Evolutionary conservation across 176 grass and related monocot genomes (phyloP), one percentile per base, ranked within the genome.

Genomic region (Phragmites australis): DNA sequence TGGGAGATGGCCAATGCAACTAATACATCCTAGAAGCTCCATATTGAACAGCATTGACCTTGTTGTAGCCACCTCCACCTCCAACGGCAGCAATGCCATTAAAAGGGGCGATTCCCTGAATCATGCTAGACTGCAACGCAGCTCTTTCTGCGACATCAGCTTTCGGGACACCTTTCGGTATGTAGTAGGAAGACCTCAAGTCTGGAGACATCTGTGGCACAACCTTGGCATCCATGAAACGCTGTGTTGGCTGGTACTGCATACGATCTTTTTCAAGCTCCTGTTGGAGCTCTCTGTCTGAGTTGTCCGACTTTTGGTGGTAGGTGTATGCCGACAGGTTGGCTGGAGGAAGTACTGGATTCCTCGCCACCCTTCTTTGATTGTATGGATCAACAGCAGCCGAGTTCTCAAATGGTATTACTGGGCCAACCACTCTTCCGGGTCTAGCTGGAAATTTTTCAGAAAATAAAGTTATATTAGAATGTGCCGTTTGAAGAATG

Each of bases 1-100:
- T 78, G 45, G 50, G 73, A 82, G 64, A 46, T 68, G 18, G 52
- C 17, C 63, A 64, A 61, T 75, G 77, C 58, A 70, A 70, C 61
- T 92, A 94, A 65, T 94, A 90, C 94, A 94, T 97, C 82, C 90
- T 92, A 18, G 94, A 94, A 82, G 92, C 76, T 72, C 85, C 89
- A 68, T 90, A 92, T 44, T 97, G 94, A 80, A 80, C 87, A 82
- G 81, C 55, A 51, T 78, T 72, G 45, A 92, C 91, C 75, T 91
- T 97, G 70, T 88, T 89, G 68, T 84, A 91, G 57, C 79, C 86
- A 32, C 71, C 92, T 80, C 76, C 80, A 60, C 70, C 92, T 67
- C 89, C 81, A 44, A 83, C 85, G 64, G 88, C 89, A 47, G 89
- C 79, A 50, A 94, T 94, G 63, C 86, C 87, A 62, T 91, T 87